phyloP scores from a whole-genome alignment of 140 eudicot species.

The Flaveria floridana region DNA sequence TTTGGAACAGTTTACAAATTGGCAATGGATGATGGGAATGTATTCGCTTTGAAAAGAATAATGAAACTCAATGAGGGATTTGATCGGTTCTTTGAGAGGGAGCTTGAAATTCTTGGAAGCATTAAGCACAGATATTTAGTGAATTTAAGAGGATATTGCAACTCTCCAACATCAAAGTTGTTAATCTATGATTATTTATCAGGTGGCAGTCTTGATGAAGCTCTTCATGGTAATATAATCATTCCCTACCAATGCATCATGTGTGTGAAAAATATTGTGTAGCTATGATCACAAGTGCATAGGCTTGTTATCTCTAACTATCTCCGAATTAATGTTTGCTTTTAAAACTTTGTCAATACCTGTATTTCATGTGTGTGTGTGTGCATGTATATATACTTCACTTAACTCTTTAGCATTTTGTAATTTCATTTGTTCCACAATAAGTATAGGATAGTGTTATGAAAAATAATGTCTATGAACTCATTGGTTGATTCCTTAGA shows the following conservation, averaged over 20 bases:
- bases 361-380: neutral
- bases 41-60: constrained; percentile 91
- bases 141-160: constrained; percentile 94
- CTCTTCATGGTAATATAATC: constrained; percentile 72
- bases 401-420: no score
- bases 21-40: constrained; percentile 92
- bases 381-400: neutral
- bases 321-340: neutral
- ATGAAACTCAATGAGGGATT: constrained; percentile 85
- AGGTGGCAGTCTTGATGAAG: constrained; percentile 98
- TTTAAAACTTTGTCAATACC: neutral
- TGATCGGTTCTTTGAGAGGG: constrained; percentile 93
- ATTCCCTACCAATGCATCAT: constrained; percentile 3
- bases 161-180: constrained; percentile 84
- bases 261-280: neutral
- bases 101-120: constrained; percentile 97
- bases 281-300: constrained; percentile 5
- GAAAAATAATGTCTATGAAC: neutral
- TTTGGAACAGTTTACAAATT: constrained; percentile 96
- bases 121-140: constrained; percentile 86
- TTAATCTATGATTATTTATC: constrained; percentile 85
- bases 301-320: neutral
- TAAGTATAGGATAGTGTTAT: no score
- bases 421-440: no score
- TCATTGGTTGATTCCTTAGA: neutral